Conservation (phyloP, 2,329 filamentous ascomycete species). For the Xylariaceae sp. region DNA sequence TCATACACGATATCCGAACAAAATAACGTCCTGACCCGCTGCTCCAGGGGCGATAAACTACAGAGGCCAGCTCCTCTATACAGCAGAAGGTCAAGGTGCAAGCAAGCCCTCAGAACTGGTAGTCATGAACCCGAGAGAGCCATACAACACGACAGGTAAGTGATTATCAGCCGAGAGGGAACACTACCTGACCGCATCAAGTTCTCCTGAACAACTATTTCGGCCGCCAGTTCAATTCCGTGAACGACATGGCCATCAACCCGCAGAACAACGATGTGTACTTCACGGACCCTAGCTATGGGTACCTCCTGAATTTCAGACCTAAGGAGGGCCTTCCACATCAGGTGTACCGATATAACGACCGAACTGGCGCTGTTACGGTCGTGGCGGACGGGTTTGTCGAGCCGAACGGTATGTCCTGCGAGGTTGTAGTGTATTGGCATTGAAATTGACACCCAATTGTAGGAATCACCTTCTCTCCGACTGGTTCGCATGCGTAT, state of each 20-base stretch:
- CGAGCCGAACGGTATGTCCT: conserved; percentile 46
- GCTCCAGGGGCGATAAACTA: conserved; percentile 47
- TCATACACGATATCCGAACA: neutral
- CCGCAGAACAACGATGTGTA: conserved; percentile 55
- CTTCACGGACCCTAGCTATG: conserved; percentile 61
- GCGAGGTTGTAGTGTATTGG: neutral
- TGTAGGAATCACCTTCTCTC: conserved; percentile 51
- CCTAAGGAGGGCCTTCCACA: conserved; percentile 49
- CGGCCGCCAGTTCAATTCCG: conserved; percentile 55
- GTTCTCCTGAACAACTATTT: conserved; percentile 57
- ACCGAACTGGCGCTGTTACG: conserved; percentile 46
- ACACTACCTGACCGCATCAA: conserved; percentile 12
- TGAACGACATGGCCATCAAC: conserved; percentile 55
- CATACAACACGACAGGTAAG: conserved; percentile 49
- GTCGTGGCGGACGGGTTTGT: conserved; percentile 56
- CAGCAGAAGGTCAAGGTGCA: conserved; percentile 48
- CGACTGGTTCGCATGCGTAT: conserved; percentile 49
- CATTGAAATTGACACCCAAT: neutral
- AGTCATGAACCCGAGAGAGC: conserved; percentile 42
- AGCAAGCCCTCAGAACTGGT: conserved; percentile 39
- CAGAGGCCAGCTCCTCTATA: conserved; percentile 46
- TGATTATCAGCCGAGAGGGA: neutral
- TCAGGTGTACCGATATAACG: conserved; percentile 56
- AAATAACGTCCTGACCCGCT: neutral
- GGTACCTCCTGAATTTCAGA: conserved; percentile 53